phyloP scores from a whole-genome alignment of 179 eudicot species.

The Patellifolia procumbens region DNA sequence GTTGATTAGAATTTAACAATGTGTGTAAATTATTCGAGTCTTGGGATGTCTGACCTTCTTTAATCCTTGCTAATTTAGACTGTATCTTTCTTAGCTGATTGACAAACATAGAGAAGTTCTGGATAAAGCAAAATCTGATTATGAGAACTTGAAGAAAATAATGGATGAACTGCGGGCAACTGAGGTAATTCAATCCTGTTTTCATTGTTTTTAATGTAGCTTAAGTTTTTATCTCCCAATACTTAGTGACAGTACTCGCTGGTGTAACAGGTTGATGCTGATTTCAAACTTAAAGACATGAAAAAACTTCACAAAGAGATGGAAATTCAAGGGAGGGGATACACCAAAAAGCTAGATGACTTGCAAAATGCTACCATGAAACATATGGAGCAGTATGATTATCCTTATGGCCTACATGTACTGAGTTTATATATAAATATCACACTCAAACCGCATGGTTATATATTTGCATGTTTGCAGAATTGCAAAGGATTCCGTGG shows the following conservation, averaged over 20 bases:
- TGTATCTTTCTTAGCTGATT: conserved; percentile 49
- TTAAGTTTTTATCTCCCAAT: background rate
- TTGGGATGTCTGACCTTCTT: conserved; percentile 13
- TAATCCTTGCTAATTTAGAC: conserved; percentile 3
- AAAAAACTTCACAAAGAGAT: conserved; percentile 77
- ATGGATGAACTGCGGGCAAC: conserved; percentile 86
- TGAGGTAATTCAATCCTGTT: conserved; percentile 54
- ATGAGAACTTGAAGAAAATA: conserved; percentile 66
- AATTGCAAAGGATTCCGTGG: conserved; percentile 81
- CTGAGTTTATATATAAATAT: background rate
- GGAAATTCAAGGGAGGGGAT: conserved; percentile 82
- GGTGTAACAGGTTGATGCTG: conserved; percentile 83
- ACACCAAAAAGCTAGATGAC: conserved; percentile 72
- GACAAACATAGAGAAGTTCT: conserved; percentile 81
- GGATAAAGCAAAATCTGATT: conserved; percentile 72
- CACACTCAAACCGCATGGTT: background rate
- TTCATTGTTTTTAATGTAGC: background rate
- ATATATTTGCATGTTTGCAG: conserved; percentile 37
- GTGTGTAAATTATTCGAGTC: background rate
- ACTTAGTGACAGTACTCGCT: conserved; percentile 8
- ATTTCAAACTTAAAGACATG: conserved; percentile 87
- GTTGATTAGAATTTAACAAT: background rate
- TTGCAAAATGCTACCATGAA: conserved; percentile 58
- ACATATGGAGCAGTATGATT: conserved; percentile 89
- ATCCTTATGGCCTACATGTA: background rate